A percentile compares a stretch with the other conserved stretches of the same genome.
Conservation (phyloP, 345 rosid species). For the Angophora floribunda region DNA sequence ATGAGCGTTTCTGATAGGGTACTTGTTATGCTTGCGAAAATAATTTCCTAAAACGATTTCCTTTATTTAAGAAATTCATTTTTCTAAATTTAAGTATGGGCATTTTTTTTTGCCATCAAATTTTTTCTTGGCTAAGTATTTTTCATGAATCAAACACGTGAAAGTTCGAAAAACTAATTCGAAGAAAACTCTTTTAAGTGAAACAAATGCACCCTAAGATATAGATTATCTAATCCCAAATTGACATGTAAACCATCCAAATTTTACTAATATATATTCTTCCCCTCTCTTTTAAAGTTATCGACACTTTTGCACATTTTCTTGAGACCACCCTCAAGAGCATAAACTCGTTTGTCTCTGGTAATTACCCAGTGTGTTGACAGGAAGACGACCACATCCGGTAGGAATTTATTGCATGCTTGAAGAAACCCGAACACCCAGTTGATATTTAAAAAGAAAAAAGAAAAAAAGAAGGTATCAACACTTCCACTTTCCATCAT, state of each 20-base stretch:
- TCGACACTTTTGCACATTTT: neutral
- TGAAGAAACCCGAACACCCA: neutral
- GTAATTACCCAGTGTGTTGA: neutral
- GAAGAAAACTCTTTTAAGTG: neutral
- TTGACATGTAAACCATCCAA: neutral
- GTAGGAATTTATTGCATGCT: neutral
- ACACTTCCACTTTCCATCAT: neutral
- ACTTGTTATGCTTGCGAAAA: neutral
- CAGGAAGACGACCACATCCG: neutral
- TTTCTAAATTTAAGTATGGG: neutral
- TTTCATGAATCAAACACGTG: neutral
- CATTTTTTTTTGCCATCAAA: neutral
- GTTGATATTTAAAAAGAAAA: neutral
- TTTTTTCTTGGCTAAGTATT: neutral
- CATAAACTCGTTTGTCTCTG: neutral
- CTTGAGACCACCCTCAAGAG: neutral
- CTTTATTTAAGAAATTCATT: neutral
- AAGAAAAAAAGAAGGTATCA: neutral
- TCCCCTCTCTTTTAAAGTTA: neutral
- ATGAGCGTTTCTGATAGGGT: neutral
- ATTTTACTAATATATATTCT: neutral
- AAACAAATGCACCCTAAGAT: neutral
- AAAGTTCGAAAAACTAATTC: neutral
- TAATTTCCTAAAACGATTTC: neutral
- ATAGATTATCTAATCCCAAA: neutral